Evolutionary conservation across 306 rosid species (phyloP), one percentile per base, ranked within the genome.

Genomic region (Trifolium repens): DNA sequence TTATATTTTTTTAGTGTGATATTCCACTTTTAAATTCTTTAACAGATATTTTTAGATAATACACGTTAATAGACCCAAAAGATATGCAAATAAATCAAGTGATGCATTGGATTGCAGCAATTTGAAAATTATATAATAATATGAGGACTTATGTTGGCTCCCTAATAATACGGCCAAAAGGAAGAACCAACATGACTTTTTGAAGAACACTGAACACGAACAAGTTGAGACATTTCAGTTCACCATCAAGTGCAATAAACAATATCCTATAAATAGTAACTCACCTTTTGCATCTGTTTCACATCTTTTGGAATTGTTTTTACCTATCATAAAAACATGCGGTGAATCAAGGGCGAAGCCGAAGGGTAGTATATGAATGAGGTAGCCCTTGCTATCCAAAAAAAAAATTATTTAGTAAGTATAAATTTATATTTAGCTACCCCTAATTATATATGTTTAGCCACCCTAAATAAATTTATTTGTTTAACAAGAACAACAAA

Each of bases 191-290:
- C 54, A 53, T 30, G 63, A 69, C 73, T 81, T 53, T 69, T 63
- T 62, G 80, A 79, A 55, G 79, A 80, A 69, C 72, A 61, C 16
- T 15, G 16, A 60, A 74, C 84, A 61, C 61, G 5, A 30, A 69
- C 73, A 75, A 62, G 77, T 65, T 80, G 69, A 52, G 54, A 69
- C 73, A 75, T 69, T 69, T 60, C 55, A 63, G 63, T 46, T 76
- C 77, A 55, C 78, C 65, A 24, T 54, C 57, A 63, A 75, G 44
- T 75, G 63, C 35, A 53, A 69, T 76, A 63, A 76, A 76, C 46
- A 3, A 71, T 24, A 7, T 34, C 54, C 71, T 35, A 46, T 9
- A 71, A 55, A 65, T 71, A 81, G 78, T 16, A 71, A 8, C 64
- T 71, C 9, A 66, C 71, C 54, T 66, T 66, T 42, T 66, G 34